phyloP scores from a whole-genome alignment of 2,329 filamentous ascomycete genomes.

The Pochonia chlamydosporia region DNA sequence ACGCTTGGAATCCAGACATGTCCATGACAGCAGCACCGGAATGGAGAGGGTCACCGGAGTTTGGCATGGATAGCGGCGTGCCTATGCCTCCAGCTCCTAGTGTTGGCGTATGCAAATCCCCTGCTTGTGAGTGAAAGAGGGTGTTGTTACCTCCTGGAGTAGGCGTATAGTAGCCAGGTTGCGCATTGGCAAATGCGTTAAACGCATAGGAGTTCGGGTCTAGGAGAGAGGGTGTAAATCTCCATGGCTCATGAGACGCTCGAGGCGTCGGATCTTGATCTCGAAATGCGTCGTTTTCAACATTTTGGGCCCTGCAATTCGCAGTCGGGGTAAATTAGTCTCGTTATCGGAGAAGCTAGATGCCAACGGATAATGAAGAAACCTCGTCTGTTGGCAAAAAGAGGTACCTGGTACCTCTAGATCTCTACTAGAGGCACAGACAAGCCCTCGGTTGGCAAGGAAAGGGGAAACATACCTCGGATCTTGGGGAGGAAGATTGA shows the following conservation, averaged over 20 bases:
- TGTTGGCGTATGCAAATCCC: conserved; percentile 80
- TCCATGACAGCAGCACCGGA: conserved; percentile 54
- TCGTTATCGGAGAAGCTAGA: no score
- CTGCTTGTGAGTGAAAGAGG: conserved; percentile 75
- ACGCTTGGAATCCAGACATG: conserved; percentile 61
- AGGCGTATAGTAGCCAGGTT: conserved; percentile 80
- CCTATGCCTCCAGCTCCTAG: conserved; percentile 68
- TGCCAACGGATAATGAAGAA: no score
- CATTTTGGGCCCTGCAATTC: conserved; percentile 14
- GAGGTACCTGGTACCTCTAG: no score
- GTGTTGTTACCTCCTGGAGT: conserved; percentile 77
- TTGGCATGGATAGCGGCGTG: conserved; percentile 75
- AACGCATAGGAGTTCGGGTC: conserved; percentile 83
- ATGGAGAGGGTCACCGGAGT: conserved; percentile 60
- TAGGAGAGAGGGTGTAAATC: conserved; percentile 82
- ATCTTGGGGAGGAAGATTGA: conserved; percentile 15
- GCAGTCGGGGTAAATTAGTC: not conserved
- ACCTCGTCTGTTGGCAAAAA: no score
- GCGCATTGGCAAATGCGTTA: conserved; percentile 70
- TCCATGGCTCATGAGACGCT: conserved; percentile 74
- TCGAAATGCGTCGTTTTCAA: conserved; percentile 34
- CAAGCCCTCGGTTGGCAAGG: not conserved
- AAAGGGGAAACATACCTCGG: conserved; percentile 21
- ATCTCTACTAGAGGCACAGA: no score
- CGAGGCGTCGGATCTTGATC: conserved; percentile 81